Conservation (phyloP, 441 rosid species). For the Raphanus hybrid region DNA sequence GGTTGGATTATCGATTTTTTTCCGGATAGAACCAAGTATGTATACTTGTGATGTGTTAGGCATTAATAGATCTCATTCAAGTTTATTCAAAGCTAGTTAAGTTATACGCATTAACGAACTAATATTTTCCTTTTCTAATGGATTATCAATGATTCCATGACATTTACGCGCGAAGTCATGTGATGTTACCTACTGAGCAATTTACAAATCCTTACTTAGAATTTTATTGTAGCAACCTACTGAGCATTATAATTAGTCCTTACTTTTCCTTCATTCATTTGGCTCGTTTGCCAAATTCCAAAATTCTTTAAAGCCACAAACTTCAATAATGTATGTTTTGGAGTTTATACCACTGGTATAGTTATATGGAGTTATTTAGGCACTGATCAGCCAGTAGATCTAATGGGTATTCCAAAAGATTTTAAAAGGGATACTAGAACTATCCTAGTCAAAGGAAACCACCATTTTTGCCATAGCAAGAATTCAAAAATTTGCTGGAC, state of each 20-base stretch:
- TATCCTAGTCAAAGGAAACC: constrained; percentile 20
- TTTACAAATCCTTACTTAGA: background rate
- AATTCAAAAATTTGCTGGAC: constrained; percentile 35
- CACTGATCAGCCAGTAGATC: constrained; percentile 13
- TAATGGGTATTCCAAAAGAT: background rate
- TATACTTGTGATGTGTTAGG: constrained; percentile 27
- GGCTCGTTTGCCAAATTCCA: background rate
- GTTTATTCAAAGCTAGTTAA: background rate
- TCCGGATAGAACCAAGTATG: constrained; percentile 15
- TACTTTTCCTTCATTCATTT: background rate
- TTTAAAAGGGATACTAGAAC: background rate
- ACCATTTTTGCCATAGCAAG: constrained; percentile 8
- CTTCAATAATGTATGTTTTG: background rate
- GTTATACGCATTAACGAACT: background rate
- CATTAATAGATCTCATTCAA: constrained; percentile 24
- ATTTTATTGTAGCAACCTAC: background rate
- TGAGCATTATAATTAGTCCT: too few species aligned
- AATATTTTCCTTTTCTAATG: background rate
- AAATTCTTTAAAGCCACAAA: background rate
- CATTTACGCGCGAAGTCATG: constrained; percentile 28
- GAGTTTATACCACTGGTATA: background rate
- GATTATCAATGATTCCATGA: constrained; percentile 1
- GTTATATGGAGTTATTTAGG: background rate
- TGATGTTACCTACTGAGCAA: background rate
- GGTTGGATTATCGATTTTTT: constrained; percentile 32